Evolutionary conservation across 805 yeast species (phyloP).

Genomic region (Yamadazyma scolyti): DNA sequence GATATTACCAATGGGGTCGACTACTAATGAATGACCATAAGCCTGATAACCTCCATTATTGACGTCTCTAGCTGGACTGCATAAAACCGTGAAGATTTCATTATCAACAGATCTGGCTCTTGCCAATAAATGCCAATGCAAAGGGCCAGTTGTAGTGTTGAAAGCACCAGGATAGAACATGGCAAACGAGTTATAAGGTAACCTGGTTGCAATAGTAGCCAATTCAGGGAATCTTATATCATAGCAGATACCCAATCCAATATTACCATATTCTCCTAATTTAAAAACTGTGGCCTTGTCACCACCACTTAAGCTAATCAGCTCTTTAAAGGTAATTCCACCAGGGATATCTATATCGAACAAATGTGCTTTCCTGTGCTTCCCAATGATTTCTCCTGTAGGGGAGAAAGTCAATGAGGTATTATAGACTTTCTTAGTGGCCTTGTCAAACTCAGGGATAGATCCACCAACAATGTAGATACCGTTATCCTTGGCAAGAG

Average conservation of each 20-base stretch:
- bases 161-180: slow-evolving; percentile 84
- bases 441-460: slow-evolving; percentile 70
- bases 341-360: slow-evolving; percentile 92
- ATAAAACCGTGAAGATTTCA: slow-evolving; percentile 66
- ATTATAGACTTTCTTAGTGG: slow-evolving; percentile 56
- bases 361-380: slow-evolving; percentile 83
- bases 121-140: slow-evolving; percentile 78
- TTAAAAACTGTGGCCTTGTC: slow-evolving; percentile 74
- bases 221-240: slow-evolving; percentile 80
- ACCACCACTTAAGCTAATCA: slow-evolving; percentile 73
- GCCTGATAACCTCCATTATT: slow-evolving; percentile 44
- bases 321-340: slow-evolving; percentile 85
- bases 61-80: slow-evolving; percentile 85
- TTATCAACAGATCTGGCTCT: slow-evolving; percentile 73
- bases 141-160: slow-evolving; percentile 80
- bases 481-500: slow-evolving; percentile 60
- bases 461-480: slow-evolving; percentile 86
- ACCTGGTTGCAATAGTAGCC: slow-evolving; percentile 64
- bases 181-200: slow-evolving; percentile 58
- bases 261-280: slow-evolving; percentile 58
- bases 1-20: slow-evolving; percentile 38
- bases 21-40: slow-evolving; percentile 43
- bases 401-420: slow-evolving; percentile 77
- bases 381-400: slow-evolving; percentile 73
- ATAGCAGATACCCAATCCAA: slow-evolving; percentile 85